phyloP scores from a whole-genome alignment of 164 flowering plant genomes.

The Liriodendron chinense region DNA sequence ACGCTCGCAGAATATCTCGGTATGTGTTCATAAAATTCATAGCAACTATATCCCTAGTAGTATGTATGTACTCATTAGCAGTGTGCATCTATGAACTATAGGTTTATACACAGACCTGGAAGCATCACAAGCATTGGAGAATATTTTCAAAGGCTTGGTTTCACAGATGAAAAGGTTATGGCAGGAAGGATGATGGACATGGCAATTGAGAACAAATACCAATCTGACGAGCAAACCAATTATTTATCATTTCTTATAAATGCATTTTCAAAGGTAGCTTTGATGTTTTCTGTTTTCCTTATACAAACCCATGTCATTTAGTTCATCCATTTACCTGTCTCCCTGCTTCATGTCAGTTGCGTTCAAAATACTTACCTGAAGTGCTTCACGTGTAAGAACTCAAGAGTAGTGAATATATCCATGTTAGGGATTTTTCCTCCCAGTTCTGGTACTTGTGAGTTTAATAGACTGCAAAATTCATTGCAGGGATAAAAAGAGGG shows the following conservation, averaged over 20 bases:
- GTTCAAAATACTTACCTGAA: too few relatives aligned
- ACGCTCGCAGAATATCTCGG: constrained; percentile 19
- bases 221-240: too few relatives aligned
- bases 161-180: constrained; percentile 16
- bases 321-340: too few relatives aligned
- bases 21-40: constrained; percentile 8
- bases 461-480: constrained; percentile 14
- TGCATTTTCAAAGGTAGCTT: too few relatives aligned
- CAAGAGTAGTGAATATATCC: constrained; percentile 13
- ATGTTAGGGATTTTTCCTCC: constrained; percentile 20
- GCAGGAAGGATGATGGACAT: constrained; percentile 23
- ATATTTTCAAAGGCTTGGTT: constrained; percentile 13
- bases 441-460: constrained; percentile 22
- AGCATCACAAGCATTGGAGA: constrained; percentile 12
- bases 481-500: constrained; percentile 15
- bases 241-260: too few relatives aligned
- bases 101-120: constrained; percentile 14
- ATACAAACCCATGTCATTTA: too few relatives aligned
- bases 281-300: too few relatives aligned
- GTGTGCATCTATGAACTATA: neutral
- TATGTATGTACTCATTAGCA: neutral
- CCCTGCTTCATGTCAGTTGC: too few relatives aligned
- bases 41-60: too few relatives aligned
- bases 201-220: too few relatives aligned
- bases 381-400: constrained; percentile 15